Evolutionary conservation across 768 basidiomycete genomes (phyloP).

Genomic region (Coprinellus micaceus): DNA sequence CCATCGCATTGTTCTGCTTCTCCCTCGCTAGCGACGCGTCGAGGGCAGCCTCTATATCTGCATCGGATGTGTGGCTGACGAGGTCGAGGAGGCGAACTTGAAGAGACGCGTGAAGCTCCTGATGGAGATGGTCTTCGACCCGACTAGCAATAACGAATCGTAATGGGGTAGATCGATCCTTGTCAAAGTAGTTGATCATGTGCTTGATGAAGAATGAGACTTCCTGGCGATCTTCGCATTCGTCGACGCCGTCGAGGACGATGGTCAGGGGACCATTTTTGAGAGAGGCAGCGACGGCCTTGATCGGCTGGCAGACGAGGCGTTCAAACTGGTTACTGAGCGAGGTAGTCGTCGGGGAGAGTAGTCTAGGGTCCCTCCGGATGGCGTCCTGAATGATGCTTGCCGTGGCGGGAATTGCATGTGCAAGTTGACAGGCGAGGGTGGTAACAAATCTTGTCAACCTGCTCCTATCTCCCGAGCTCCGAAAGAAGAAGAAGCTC

Average conservation of each 20-base stretch:
- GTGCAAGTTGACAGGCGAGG: slow-evolving; percentile 13
- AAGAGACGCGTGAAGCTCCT: no score
- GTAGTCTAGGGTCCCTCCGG: slow-evolving; percentile 1
- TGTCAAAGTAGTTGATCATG: background rate
- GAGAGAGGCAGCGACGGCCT: no score
- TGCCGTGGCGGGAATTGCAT: background rate
- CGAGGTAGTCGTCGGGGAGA: slow-evolving; percentile 2
- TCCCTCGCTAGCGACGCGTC: background rate
- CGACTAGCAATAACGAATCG: background rate
- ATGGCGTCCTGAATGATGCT: background rate
- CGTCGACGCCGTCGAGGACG: slow-evolving; percentile 19
- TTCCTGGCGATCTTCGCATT: slow-evolving; percentile 11
- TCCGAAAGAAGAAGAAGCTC: slow-evolving; percentile 15
- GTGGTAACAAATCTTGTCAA: slow-evolving; percentile 8
- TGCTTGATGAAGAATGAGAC: slow-evolving; percentile 9
- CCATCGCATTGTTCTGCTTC: background rate
- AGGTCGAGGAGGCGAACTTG: background rate
- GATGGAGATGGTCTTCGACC: background rate
- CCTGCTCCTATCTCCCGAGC: background rate
- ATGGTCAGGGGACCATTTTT: background rate
- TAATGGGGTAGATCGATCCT: background rate
- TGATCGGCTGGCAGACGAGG: slow-evolving; percentile 9
- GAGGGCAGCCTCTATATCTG: background rate
- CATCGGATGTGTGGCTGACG: background rate
- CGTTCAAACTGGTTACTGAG: slow-evolving; percentile 4